Conservation (phyloP, 192 early-diverging fungal genomes). For the Rhizoclosmatium globosum region DNA sequence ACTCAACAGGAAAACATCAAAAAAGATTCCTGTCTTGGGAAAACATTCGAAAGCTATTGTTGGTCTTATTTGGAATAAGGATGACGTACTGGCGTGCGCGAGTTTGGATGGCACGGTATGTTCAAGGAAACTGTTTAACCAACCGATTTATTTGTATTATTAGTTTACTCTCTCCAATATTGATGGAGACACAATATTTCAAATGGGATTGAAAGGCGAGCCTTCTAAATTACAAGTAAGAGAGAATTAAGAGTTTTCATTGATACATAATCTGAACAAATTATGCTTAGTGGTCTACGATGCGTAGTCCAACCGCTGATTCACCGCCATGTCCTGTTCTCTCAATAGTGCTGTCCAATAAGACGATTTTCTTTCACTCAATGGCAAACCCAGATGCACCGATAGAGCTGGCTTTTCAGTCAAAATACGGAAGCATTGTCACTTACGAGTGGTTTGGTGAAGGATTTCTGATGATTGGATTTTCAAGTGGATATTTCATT, state of each 20-base stretch:
- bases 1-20: conserved; percentile 43
- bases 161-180: conserved; percentile 59
- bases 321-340: conserved; percentile 41
- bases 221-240: conserved; percentile 55
- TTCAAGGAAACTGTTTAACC: background rate
- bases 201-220: conserved; percentile 54
- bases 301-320: conserved; percentile 19
- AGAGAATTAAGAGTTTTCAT: background rate
- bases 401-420: conserved; percentile 60
- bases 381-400: conserved; percentile 49
- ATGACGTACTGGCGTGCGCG: conserved; percentile 55
- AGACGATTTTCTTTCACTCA: conserved; percentile 54
- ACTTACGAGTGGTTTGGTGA: conserved; percentile 61
- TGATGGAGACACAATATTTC: conserved; percentile 57
- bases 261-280: background rate
- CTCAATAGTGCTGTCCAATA: conserved; percentile 50
- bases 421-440: conserved; percentile 56
- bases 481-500: conserved; percentile 55
- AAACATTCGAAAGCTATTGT: conserved; percentile 62
- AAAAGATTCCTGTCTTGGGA: conserved; percentile 60
- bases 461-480: conserved; percentile 56
- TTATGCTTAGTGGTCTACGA: conserved; percentile 40
- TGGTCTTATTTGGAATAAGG: conserved; percentile 48
- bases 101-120: conserved; percentile 56
- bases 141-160: background rate